Percentiles rank a stretch among this genome's conserved stretches.
Conservation (phyloP, 106 monocot species). For the Dactylorhiza incarnata region DNA sequence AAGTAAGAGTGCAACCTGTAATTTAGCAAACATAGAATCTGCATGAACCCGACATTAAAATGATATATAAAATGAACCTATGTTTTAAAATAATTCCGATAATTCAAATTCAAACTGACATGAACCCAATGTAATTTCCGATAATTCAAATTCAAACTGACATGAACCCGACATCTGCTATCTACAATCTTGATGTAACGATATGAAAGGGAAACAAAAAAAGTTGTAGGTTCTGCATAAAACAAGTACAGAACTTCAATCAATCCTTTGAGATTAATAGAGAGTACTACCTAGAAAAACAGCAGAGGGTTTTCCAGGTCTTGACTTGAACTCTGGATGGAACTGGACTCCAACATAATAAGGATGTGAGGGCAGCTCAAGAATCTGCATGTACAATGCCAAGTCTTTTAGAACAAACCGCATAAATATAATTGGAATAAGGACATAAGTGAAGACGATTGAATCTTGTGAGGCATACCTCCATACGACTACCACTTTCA, state of each 20-base stretch:
- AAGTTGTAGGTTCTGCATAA: too few relatives aligned
- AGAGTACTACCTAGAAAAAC: slow-evolving; percentile 61
- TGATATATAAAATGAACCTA: too few relatives aligned
- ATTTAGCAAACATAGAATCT: too few relatives aligned
- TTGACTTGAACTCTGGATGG: slow-evolving; percentile 93
- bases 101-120: too few relatives aligned
- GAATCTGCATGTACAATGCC: slow-evolving; percentile 43
- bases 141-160: too few relatives aligned
- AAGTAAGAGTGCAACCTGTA: too few relatives aligned
- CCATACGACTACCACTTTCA: slow-evolving; percentile 78
- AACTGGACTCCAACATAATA: slow-evolving; percentile 84
- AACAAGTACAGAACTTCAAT: background rate
- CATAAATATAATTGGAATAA: background rate
- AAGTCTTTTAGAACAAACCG: background rate
- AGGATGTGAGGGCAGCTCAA: slow-evolving; percentile 75
- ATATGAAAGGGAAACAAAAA: too few relatives aligned
- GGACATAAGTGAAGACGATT: background rate
- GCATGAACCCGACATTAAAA: too few relatives aligned
- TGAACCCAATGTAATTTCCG: too few relatives aligned
- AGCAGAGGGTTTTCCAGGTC: slow-evolving; percentile 83
- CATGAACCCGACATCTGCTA: too few relatives aligned
- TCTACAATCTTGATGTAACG: too few relatives aligned
- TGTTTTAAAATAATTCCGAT: too few relatives aligned
- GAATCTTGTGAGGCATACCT: slow-evolving; percentile 31
- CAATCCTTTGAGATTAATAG: background rate